Percentiles rank a stretch among this genome's conserved stretches.
Evolutionary conservation across 208 protist genomes (phyloP).

Genomic region (Trypanosoma avium): DNA sequence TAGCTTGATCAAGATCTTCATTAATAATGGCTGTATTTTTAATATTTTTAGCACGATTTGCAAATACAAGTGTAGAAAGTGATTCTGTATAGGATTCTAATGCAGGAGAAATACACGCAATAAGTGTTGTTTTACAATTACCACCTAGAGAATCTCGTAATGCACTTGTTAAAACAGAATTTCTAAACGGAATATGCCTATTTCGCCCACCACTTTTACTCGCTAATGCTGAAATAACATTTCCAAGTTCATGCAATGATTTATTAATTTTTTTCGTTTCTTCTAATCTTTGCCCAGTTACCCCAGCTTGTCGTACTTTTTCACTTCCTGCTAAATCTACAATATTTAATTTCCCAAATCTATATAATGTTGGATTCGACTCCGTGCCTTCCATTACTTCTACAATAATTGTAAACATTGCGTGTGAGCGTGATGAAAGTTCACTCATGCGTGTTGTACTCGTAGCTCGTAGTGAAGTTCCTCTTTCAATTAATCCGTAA

Average conservation of each 20-base stretch:
- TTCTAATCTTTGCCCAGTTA: constrained; percentile 76
- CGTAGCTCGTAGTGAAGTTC: constrained; percentile 58
- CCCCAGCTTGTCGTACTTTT: constrained; percentile 64
- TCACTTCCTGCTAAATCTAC: constrained; percentile 95
- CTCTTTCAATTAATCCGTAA: constrained; percentile 87
- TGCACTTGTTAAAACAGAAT: constrained; percentile 83
- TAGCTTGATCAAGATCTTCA: constrained; percentile 55
- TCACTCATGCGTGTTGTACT: constrained; percentile 92
- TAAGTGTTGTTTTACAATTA: constrained; percentile 89
- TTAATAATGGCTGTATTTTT: constrained; percentile 73
- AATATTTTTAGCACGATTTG: constrained; percentile 83
- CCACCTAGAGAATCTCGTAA: constrained; percentile 87
- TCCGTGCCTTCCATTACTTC: constrained; percentile 52
- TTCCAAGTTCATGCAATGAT: constrained; percentile 58
- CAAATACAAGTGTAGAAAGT: constrained; percentile 79
- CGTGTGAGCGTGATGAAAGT: constrained; percentile 94
- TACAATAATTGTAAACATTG: constrained; percentile 91
- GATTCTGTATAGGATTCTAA: constrained; percentile 75
- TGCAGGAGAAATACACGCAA: constrained; percentile 58
- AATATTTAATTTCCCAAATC: constrained; percentile 91
- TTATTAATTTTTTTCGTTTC: constrained; percentile 85
- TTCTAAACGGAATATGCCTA: constrained; percentile 87
- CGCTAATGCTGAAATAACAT: constrained; percentile 64
- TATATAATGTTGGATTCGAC: constrained; percentile 52
- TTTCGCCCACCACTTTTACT: constrained; percentile 15